Conservation (phyloP, 148 eudicot genomes). For the Camellia japonica region DNA sequence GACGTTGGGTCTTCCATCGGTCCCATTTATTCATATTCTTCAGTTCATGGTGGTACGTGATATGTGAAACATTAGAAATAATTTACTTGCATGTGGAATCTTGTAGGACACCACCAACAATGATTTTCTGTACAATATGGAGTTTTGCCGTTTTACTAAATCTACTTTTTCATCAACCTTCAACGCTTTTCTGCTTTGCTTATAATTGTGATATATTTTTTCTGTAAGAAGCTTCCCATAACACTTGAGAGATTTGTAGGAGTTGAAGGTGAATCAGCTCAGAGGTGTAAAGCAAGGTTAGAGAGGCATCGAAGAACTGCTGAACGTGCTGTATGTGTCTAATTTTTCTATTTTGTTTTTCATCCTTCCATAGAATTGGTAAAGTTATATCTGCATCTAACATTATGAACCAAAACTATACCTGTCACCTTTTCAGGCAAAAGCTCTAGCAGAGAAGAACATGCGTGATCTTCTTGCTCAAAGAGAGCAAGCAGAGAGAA, state of each 20-base stretch:
- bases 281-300: slow-evolving; percentile 94
- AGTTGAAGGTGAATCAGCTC: slow-evolving; percentile 70
- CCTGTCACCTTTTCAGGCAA: slow-evolving; percentile 56
- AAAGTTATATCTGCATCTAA: not conserved
- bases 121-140: not conserved
- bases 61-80: slow-evolving; percentile 5
- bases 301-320: slow-evolving; percentile 94
- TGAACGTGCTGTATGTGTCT: slow-evolving; percentile 80
- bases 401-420: slow-evolving; percentile 4
- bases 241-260: slow-evolving; percentile 38
- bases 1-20: slow-evolving; percentile 29
- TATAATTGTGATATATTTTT: not conserved
- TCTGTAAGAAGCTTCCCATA: slow-evolving; percentile 13
- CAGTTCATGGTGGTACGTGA: slow-evolving; percentile 43
- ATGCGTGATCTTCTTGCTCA: slow-evolving; percentile 83
- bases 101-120: not conserved
- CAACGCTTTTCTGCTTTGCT: not conserved
- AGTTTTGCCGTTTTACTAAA: not conserved
- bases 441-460: slow-evolving; percentile 92
- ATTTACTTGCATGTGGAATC: not conserved
- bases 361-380: not conserved
- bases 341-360: slow-evolving; percentile 9
- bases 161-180: slow-evolving; percentile 1
- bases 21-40: slow-evolving; percentile 29
- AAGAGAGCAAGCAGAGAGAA: slow-evolving; percentile 88